phyloP scores from a whole-genome alignment of 768 basidiomycete genomes.

The Mycena haematopus region DNA sequence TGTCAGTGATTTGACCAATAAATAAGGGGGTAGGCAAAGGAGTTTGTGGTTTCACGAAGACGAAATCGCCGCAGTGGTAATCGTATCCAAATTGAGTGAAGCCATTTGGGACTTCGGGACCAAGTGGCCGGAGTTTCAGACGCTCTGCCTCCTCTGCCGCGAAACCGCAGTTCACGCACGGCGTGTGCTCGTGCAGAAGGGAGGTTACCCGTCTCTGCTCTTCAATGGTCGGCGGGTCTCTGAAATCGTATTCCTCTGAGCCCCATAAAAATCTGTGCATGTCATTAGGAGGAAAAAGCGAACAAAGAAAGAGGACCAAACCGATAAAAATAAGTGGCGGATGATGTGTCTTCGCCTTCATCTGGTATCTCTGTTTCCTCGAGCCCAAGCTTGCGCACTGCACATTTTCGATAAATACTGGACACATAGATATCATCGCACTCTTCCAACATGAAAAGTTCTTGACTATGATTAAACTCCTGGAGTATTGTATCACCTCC shows the following conservation, averaged over 20 bases:
- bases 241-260: neutral
- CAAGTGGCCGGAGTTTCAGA: neutral
- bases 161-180: conserved; percentile 15
- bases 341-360: neutral
- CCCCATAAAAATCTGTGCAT: conserved; percentile 7
- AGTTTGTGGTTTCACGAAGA: conserved; percentile 9
- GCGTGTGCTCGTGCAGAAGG: neutral
- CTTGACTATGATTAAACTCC: conserved; percentile 11
- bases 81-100: conserved; percentile 2
- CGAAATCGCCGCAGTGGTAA: conserved; percentile 19
- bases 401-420: conserved; percentile 14
- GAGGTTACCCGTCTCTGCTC: neutral
- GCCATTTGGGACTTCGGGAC: neutral
- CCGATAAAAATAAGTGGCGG: conserved; percentile 14
- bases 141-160: neutral
- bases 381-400: neutral
- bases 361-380: neutral
- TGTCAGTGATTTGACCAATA: conserved; percentile 10
- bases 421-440: conserved; percentile 14
- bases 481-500: conserved; percentile 14
- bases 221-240: neutral
- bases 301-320: neutral
- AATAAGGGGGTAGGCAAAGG: neutral
- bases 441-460: conserved; percentile 15
- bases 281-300: neutral